Conservation (phyloP, 140 eudicot species). For the Stevia rebaudiana region DNA sequence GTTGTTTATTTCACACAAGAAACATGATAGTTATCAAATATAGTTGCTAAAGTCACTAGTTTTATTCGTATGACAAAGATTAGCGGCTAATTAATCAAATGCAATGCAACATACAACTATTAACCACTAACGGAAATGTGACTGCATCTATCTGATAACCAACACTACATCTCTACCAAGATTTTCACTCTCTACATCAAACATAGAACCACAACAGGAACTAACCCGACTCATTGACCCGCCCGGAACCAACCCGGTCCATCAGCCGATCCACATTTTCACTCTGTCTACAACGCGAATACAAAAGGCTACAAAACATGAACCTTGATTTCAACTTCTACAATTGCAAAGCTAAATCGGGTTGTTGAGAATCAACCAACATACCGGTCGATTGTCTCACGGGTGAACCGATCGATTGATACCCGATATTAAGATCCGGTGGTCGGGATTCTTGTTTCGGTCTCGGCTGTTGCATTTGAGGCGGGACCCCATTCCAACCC, state of each 20-base stretch:
- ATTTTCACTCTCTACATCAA: conserved; percentile 10
- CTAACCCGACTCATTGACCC: not conserved
- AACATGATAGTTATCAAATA: too few relatives aligned
- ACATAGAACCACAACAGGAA: not conserved
- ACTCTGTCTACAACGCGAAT: conserved; percentile 1
- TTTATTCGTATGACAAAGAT: too few relatives aligned
- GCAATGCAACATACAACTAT: conserved; percentile 8
- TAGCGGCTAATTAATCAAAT: not conserved
- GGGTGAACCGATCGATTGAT: conserved; percentile 85
- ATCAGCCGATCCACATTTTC: not conserved
- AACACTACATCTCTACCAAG: not conserved
- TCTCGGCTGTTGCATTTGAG: conserved; percentile 49
- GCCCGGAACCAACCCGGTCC: not conserved
- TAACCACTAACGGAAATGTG: not conserved
- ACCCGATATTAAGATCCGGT: conserved; percentile 77
- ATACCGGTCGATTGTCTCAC: conserved; percentile 63
- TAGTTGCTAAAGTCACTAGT: too few relatives aligned
- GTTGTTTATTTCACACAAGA: too few relatives aligned
- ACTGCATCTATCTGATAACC: conserved; percentile 2
- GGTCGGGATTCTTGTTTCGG: conserved; percentile 73
- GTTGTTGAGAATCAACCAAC: conserved; percentile 88
- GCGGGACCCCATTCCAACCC: conserved; percentile 52
- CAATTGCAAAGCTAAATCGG: conserved; percentile 92
- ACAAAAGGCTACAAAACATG: not conserved
- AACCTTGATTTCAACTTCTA: conserved; percentile 19